Evolutionary conservation across 495 filamentous ascomycete species (phyloP).

Genomic region (Penicillium canescens): DNA sequence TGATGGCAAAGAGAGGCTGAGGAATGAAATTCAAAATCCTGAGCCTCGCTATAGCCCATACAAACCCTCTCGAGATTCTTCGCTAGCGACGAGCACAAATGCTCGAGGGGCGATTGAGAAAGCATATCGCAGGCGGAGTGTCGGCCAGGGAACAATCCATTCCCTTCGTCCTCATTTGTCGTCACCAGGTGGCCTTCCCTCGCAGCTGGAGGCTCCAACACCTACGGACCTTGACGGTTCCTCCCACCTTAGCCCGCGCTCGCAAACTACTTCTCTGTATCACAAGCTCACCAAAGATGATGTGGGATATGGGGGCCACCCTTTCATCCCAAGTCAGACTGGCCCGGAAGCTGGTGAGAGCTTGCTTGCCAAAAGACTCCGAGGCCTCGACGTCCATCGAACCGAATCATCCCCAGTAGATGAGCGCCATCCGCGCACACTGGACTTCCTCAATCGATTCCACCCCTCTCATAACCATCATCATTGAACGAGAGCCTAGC

Average conservation of each 20-base stretch:
- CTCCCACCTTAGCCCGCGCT: neutral
- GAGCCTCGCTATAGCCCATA: constrained; percentile 87
- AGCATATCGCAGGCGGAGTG: constrained; percentile 56
- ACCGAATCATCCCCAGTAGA: constrained; percentile 17
- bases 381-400: constrained; percentile 47
- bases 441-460: neutral
- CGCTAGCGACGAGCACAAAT: constrained; percentile 10
- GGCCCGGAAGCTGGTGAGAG: constrained; percentile 52
- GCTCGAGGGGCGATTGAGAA: constrained; percentile 51
- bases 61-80: constrained; percentile 60
- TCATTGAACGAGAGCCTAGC: neutral
- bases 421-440: constrained; percentile 7
- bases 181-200: constrained; percentile 8
- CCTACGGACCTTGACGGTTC: constrained; percentile 16
- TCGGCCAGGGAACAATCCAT: constrained; percentile 47
- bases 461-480: neutral
- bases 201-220: constrained; percentile 30
- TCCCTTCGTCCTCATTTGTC: constrained; percentile 9
- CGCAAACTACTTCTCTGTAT: constrained; percentile 42
- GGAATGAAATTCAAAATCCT: constrained; percentile 86
- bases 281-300: constrained; percentile 69
- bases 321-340: constrained; percentile 38
- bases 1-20: constrained; percentile 90
- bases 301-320: constrained; percentile 62
- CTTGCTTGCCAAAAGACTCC: constrained; percentile 55